Evolutionary conservation across 2,329 filamentous ascomycete genomes (phyloP), one percentile per base, ranked within the genome.

Genomic region (Alternaria panax): DNA sequence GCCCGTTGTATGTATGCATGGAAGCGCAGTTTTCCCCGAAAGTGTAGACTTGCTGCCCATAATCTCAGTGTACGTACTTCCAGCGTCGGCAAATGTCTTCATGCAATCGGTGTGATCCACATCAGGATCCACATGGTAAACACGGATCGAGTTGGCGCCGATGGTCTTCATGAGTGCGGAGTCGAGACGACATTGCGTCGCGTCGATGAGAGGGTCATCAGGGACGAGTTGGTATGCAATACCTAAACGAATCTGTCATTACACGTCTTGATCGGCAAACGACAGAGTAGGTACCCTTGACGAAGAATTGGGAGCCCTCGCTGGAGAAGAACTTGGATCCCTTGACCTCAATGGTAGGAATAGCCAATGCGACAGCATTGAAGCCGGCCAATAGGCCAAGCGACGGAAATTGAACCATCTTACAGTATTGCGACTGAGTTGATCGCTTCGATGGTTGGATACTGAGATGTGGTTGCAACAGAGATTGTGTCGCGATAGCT

Each of bases 261-360:
- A 16, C 20, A 1, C 5, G 6, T 22, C 5, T 7, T 2, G 1
- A 4, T 40, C 2, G 8, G 11, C 0, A 18, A 18, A 8, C 6
- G 4, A 16, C 16, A 30, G 20, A 2, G 24, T 50, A 50, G 61
- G 5, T 78, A 91, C 92, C 92, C 81, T 93, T 95, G 78, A 95
- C 85, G 78, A 88, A 95, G 83, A 91, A 96, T 75, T 96, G 92
- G 30, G 88, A 84, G 65, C 92, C 92, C 76, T 93, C 87, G 71
- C 86, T 87, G 67, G 88, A 88, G 82, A 96, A 96, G 82, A 96
- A 92, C 80, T 96, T 96, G 81, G 89, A 88, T 51, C 92, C 92
- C 54, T 89, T 86, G 41, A 80, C 79, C n/a, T 81, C 81, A 63
- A 89, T 85, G 54, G 84, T 85, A 34, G 85, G 80, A 47, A 88